phyloP scores from a whole-genome alignment of 2,329 filamentous ascomycete species.

The Oidium heveae region DNA sequence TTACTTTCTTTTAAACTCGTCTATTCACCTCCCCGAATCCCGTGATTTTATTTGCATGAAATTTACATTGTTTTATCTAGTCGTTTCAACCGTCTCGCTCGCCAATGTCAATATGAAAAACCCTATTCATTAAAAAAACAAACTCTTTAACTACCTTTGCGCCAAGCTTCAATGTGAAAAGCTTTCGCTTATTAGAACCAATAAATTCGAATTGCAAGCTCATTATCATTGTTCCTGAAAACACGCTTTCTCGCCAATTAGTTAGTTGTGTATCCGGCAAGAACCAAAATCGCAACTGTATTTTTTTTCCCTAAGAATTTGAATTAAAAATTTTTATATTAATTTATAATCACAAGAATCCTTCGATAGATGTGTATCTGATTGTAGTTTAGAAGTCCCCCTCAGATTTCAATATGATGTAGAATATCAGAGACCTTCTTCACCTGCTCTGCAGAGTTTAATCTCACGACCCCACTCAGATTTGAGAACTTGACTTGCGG shows the following conservation, averaged over 20 bases:
- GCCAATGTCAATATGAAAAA: no score
- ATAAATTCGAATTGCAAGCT: not conserved
- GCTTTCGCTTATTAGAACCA: not conserved
- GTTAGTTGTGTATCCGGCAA: not conserved
- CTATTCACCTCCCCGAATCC: no score
- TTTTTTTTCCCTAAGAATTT: not conserved
- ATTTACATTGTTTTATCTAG: no score
- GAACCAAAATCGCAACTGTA: not conserved
- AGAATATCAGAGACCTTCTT: constrained; percentile 56
- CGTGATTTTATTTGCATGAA: no score
- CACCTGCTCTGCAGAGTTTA: constrained; percentile 84
- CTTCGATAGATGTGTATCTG: not conserved
- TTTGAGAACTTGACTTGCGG: constrained; percentile 85
- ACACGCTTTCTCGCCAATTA: not conserved
- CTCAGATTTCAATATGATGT: not conserved
- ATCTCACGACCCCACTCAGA: constrained; percentile 95
- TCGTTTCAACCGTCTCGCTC: no score
- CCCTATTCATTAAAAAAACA: no score
- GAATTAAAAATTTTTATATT: not conserved
- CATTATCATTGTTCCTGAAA: not conserved
- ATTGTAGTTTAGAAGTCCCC: not conserved
- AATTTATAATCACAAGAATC: not conserved
- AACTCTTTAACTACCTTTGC: not conserved
- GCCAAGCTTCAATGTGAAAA: not conserved
- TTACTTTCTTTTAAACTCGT: no score